Base-by-base conservation (phyloP, 2,329 filamentous ascomycete species). In the Elsinoe australis region DNA sequence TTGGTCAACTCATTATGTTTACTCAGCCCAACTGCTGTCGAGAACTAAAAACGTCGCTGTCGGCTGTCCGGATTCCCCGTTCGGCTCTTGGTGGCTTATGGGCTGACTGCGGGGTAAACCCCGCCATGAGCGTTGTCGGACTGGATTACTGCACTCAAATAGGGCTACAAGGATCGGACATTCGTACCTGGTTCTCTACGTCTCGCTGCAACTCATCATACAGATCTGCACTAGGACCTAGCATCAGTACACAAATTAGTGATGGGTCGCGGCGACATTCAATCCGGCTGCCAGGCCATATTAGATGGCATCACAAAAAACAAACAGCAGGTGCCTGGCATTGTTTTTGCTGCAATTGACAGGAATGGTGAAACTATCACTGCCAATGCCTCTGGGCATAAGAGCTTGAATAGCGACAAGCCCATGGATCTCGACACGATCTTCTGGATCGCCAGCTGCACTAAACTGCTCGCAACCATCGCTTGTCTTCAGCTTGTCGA, bases 361-460 rank as follows among this genome's bases (percentile, higher is more conserved):
- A 68, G 65, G 51, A 60, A 65, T 44, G 70, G 70, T 49, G 59
- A 69, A 2, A 59, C 64, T 1, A 62, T 73, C 8, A 61, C 64
- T 19, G 61, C 67, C 35, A 61, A 65, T 51, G 65, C 69, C 2
- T 66, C 69, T 3, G 70, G 70, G 8, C 69, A 64, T 24, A 57
- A 59, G 19, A 63, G 67, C 10, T 49, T 70, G 3, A 59, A 65
- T 5, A 60, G 59, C 2, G 54, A 65, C 0, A 71, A 78, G 36
- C 65, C 71, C 3, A 79, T 85, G 74, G 72, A 71, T 0, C 62
- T 78, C 0, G 78, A 85, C 31, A 78, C 68, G 6, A 64, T 78
- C 1, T 84, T 81, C 56, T 77, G 73, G 72, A 72, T 78, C 15
- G 73, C 73, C 1, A 73, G 70, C 1, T 75, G 71, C 57, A 67